phyloP scores from a whole-genome alignment of 345 rosid species.

The Populus ilicifolia region DNA sequence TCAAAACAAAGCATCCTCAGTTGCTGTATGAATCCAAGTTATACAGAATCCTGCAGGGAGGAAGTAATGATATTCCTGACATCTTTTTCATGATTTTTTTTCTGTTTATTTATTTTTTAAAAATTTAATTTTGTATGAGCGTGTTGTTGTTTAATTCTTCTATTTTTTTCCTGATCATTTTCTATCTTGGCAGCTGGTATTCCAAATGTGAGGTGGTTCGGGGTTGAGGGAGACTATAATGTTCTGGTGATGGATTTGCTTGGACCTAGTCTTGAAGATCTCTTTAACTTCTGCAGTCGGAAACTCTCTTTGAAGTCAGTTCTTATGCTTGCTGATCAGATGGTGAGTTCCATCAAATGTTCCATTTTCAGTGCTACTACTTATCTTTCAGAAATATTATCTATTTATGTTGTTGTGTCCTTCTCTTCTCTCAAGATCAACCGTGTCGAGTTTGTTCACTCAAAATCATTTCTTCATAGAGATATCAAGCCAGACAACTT shows the following conservation, averaged over 20 bases:
- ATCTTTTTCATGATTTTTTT: not conserved
- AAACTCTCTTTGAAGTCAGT: conserved; percentile 88
- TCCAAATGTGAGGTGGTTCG: conserved; percentile 82
- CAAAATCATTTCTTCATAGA: conserved; percentile 85
- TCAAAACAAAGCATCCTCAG: conserved; percentile 94
- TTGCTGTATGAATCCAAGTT: conserved; percentile 82
- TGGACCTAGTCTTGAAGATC: conserved; percentile 95
- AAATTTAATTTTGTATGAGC: not conserved
- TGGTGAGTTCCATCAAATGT: conserved; percentile 42
- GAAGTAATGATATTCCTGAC: conserved; percentile 49
- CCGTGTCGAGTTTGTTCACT: conserved; percentile 80
- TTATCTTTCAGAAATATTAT: conserved; percentile 8
- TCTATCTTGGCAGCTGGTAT: conserved; percentile 57
- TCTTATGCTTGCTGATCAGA: conserved; percentile 93
- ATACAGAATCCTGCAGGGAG: conserved; percentile 92
- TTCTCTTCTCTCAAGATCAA: conserved; percentile 50
- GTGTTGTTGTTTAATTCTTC: not conserved
- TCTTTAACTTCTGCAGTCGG: conserved; percentile 84
- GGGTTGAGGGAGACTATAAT: conserved; percentile 85
- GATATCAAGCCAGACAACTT: conserved; percentile 96
- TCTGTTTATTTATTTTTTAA: not conserved
- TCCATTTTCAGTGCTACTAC: not conserved
- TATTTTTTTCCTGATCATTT: not conserved
- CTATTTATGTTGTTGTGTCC: not conserved
- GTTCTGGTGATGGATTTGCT: conserved; percentile 85